phyloP scores from a whole-genome alignment of 225 moss, liverwort and hornwort species.

The Physcomitrium patens region DNA sequence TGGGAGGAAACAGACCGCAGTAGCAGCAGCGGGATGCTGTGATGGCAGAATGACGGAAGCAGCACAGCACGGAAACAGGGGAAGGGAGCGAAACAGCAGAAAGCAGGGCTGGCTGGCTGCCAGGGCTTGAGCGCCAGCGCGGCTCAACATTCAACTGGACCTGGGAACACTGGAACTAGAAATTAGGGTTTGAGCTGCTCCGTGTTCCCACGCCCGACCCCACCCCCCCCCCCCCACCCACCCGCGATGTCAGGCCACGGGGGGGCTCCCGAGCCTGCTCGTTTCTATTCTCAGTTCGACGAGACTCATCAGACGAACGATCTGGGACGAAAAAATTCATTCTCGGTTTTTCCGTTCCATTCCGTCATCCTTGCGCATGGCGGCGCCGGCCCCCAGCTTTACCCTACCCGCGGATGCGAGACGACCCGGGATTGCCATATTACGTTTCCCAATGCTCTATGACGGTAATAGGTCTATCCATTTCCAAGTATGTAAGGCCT shows the following conservation, averaged over 20 bases:
- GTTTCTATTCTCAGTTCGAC: background rate
- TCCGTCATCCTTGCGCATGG: too few species aligned
- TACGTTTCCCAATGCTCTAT: background rate
- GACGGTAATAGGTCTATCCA: background rate
- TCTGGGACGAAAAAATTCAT: background rate
- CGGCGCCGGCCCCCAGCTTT: background rate
- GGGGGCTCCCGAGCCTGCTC: background rate
- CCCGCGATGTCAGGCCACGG: too few species aligned
- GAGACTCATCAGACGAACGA: background rate
- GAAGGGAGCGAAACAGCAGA: conserved; percentile 13
- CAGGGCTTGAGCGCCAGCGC: conserved; percentile 28
- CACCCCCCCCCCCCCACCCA: background rate
- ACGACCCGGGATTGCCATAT: background rate
- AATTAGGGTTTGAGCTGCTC: conserved; percentile 67
- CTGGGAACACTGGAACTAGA: background rate
- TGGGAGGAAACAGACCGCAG: background rate
- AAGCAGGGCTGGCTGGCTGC: background rate
- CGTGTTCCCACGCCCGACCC: conserved; percentile 6
- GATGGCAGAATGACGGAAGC: conserved; percentile 14
- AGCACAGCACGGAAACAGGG: conserved; percentile 14
- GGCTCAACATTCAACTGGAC: conserved; percentile 39
- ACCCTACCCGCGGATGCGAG: background rate
- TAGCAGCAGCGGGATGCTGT: background rate
- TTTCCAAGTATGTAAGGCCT: background rate
- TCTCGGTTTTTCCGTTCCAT: background rate